Conservation (phyloP, 495 filamentous ascomycete genomes). For the Hyaloscypha bicolor region DNA sequence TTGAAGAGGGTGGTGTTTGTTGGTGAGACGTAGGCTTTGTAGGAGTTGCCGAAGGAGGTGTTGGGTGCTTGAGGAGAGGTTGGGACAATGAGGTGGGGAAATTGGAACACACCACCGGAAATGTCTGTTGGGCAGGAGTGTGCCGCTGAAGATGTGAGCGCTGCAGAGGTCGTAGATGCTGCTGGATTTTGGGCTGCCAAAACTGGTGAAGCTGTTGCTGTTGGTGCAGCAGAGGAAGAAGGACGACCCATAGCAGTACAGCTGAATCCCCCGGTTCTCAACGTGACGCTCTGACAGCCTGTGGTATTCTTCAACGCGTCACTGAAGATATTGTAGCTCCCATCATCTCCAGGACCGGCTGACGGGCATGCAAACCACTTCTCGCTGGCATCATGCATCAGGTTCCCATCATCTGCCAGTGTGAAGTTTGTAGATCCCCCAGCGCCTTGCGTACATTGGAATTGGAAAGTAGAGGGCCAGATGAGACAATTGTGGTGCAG, state of each 20-base stretch:
- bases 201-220: constrained; percentile 2
- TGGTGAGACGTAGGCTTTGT: constrained; percentile 55
- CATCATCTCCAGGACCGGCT: constrained; percentile 21
- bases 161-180: background rate
- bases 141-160: background rate
- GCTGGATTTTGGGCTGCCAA: background rate
- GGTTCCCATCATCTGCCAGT: constrained; percentile 18
- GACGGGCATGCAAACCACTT: constrained; percentile 31
- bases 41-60: constrained; percentile 52
- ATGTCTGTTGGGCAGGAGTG: constrained; percentile 25
- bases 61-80: constrained; percentile 59
- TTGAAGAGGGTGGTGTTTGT: constrained; percentile 66
- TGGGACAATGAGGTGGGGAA: constrained; percentile 68
- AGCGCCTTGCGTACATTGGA: constrained; percentile 22
- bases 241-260: constrained; percentile 22
- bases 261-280: constrained; percentile 25
- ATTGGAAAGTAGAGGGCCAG: constrained; percentile 15
- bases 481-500: constrained; percentile 29
- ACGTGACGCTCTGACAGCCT: constrained; percentile 21
- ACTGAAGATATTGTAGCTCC: constrained; percentile 25
- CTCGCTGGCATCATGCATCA: constrained; percentile 19
- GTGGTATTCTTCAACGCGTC: constrained; percentile 20
- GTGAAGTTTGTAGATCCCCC: constrained; percentile 13
- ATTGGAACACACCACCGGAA: constrained; percentile 51
- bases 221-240: background rate